Percentiles rank a stretch among this genome's conserved stretches.
These are phyloP conservation scores for Acanthamoeba pearcei DNA, from an alignment of 208 protist species.

Conservation along the genomic window DNA sequence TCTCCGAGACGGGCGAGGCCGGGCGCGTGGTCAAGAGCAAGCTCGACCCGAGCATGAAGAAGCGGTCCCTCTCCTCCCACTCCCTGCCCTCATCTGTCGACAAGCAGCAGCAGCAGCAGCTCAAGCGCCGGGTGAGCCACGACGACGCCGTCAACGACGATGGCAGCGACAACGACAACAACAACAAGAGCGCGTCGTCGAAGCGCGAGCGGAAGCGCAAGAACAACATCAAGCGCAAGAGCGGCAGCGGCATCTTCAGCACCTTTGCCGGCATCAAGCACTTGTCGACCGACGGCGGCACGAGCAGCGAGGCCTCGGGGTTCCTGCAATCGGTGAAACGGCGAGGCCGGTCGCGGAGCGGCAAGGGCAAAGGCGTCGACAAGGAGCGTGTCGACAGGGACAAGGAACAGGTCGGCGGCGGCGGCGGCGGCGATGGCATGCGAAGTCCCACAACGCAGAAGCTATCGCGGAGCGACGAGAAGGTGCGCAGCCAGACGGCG, in stretches of 20 bases:
- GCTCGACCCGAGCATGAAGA: conserved; percentile 60
- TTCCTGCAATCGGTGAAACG: conserved; percentile 56
- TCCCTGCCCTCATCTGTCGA: conserved; percentile 18
- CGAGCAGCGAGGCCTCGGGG: not conserved
- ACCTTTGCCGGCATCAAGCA: not conserved
- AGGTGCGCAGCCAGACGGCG: not conserved
- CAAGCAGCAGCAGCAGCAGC: not conserved
- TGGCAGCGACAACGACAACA: not conserved
- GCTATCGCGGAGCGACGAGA: conserved; percentile 46
- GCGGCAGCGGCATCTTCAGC: conserved; percentile 15
- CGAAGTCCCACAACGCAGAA: not conserved
- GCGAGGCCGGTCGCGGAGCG: conserved; percentile 24
- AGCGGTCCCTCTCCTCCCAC: conserved; percentile 41
- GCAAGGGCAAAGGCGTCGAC: conserved; percentile 21
- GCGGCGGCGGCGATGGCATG: not conserved
- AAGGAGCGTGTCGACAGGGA: not conserved
- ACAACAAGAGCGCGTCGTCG: not conserved
- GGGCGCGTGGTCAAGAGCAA: not conserved
- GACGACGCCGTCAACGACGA: not conserved
- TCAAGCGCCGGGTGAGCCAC: not conserved
- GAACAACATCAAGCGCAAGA: conserved; percentile 40
- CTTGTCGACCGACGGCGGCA: not conserved
- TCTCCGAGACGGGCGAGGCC: conserved; percentile 49
- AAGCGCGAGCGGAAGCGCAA: conserved; percentile 6
- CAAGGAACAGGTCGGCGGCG: not conserved